Evolutionary conservation across 176 grass and related monocot genomes (phyloP).

Genomic region (Chloris gayana): DNA sequence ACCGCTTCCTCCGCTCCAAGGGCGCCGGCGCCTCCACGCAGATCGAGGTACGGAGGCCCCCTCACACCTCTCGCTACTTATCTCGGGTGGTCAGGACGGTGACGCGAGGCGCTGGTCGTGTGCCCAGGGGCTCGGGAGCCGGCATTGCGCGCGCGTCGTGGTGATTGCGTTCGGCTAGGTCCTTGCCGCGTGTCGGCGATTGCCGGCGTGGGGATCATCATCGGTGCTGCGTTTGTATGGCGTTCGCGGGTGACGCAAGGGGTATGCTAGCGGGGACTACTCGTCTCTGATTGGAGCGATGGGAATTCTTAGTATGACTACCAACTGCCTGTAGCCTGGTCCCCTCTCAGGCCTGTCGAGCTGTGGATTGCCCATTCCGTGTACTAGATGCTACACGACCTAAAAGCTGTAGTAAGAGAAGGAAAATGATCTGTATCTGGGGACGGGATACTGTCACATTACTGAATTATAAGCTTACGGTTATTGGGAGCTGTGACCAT

Average conservation of each 20-base stretch:
- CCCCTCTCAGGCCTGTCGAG: not conserved
- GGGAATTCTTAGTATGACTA: slow-evolving; percentile 1
- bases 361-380: not conserved
- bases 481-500: not conserved
- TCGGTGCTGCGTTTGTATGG: slow-evolving; percentile 2
- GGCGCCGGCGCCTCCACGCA: slow-evolving; percentile 70
- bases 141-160: slow-evolving; percentile 27
- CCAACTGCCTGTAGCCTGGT: slow-evolving; percentile 26
- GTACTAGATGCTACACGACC: not conserved
- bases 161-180: not conserved
- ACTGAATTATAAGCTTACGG: not conserved
- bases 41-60: slow-evolving; percentile 72
- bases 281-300: slow-evolving; percentile 7
- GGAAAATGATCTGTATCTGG: not conserved
- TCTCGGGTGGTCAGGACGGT: too few relatives aligned
- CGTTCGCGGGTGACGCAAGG: not conserved
- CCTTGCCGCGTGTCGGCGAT: not conserved
- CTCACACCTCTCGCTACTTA: not conserved
- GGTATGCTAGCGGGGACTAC: not conserved
- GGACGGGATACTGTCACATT: not conserved
- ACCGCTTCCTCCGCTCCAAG: slow-evolving; percentile 79
- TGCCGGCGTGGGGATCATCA: not conserved
- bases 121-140: not conserved
- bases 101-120: too few relatives aligned
- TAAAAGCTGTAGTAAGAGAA: not conserved